Conservation (phyloP, 805 yeast species). For the Nakazawaea siamensis region DNA sequence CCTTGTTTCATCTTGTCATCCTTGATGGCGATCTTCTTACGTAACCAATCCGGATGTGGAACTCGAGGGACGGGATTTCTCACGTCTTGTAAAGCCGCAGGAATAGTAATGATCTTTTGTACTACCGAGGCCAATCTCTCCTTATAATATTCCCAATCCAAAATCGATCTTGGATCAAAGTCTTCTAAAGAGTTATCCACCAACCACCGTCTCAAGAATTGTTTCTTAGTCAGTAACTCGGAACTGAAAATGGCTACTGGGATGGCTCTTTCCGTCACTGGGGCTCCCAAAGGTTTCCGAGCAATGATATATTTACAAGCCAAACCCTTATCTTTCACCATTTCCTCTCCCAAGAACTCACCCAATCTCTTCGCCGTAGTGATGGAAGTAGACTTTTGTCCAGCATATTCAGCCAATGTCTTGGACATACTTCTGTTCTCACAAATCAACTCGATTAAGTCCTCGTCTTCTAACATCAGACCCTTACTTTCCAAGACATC, state of each 20-base stretch:
- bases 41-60: constrained; percentile 90
- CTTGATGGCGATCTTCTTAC: constrained; percentile 46
- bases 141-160: constrained; percentile 90
- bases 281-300: constrained; percentile 71
- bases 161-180: constrained; percentile 80
- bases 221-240: constrained; percentile 59
- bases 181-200: constrained; percentile 66
- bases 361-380: constrained; percentile 92
- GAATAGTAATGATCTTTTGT: constrained; percentile 91
- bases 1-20: constrained; percentile 70
- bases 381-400: constrained; percentile 89
- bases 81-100: constrained; percentile 89
- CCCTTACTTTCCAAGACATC: constrained; percentile 90
- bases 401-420: constrained; percentile 79
- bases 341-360: constrained; percentile 90
- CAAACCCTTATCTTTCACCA: constrained; percentile 93
- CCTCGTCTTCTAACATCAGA: constrained; percentile 82
- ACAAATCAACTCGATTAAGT: constrained; percentile 87
- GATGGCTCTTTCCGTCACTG: constrained; percentile 92
- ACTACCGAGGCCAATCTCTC: constrained; percentile 89
- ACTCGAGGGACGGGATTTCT: constrained; percentile 92
- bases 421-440: constrained; percentile 95
- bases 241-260: constrained; percentile 95
- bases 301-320: constrained; percentile 93
- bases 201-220: constrained; percentile 80